A percentile compares a stretch with the other conserved stretches of the same genome.
phyloP scores from a whole-genome alignment of 148 eudicot genomes.

The Chenopodium formosanum region DNA sequence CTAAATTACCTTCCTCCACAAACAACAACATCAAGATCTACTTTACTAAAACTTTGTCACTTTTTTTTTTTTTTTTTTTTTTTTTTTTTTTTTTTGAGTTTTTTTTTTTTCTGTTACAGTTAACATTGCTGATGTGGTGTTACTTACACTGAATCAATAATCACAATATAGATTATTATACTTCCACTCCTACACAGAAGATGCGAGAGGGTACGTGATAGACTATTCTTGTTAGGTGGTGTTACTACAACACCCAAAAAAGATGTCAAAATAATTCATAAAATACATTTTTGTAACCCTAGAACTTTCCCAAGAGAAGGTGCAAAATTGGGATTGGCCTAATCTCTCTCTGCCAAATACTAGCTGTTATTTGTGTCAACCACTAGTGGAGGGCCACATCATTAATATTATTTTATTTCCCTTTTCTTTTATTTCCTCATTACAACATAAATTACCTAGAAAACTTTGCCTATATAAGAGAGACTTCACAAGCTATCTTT shows the following conservation, averaged over 20 bases:
- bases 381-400: slow-evolving; percentile 35
- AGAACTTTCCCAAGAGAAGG: slow-evolving; percentile 28
- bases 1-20: background rate
- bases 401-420: background rate
- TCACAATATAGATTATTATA: background rate
- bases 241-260: background rate
- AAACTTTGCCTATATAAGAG: slow-evolving; percentile 44
- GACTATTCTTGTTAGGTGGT: background rate
- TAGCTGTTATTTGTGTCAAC: slow-evolving; percentile 34
- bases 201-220: too few relatives aligned
- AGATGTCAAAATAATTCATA: too few relatives aligned
- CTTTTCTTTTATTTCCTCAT: background rate
- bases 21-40: slow-evolving; percentile 15
- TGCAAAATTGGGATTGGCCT: slow-evolving; percentile 28
- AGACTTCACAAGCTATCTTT: slow-evolving; percentile 16
- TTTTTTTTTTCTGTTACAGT: too few relatives aligned
- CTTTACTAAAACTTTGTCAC: background rate
- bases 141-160: too few relatives aligned
- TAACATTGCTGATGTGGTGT: background rate
- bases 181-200: background rate
- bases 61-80: too few relatives aligned
- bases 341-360: slow-evolving; percentile 31
- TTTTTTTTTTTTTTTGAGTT: too few relatives aligned
- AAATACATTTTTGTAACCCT: slow-evolving; percentile 6
- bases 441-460: slow-evolving; percentile 26